Conservation (phyloP, 768 basidiomycete species). For the Hypsizygus marmoreus region DNA sequence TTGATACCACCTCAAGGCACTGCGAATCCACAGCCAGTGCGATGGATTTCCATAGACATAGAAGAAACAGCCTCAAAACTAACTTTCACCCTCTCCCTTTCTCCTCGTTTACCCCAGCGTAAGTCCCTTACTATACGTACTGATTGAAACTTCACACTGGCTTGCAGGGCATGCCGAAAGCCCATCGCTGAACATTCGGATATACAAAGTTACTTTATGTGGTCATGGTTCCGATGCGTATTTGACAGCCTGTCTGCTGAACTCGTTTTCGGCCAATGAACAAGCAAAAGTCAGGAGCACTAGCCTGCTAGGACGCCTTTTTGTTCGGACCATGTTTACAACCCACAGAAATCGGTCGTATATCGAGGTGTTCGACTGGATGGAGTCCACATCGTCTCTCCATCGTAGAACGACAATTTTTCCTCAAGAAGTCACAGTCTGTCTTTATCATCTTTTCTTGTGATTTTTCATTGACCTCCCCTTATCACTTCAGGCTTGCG, state of each 20-base stretch:
- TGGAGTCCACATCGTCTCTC: not conserved
- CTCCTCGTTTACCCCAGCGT: too few relatives aligned
- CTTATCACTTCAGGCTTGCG: conserved; percentile 8
- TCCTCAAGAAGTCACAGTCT: not conserved
- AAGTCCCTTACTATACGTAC: too few relatives aligned
- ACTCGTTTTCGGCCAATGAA: conserved; percentile 1
- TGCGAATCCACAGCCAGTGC: not conserved
- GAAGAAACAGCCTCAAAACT: not conserved
- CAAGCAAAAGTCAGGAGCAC: not conserved
- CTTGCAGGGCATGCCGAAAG: too few relatives aligned
- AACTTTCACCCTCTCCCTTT: not conserved
- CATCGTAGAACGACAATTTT: conserved; percentile 4
- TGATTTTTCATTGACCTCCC: not conserved
- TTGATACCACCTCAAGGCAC: conserved; percentile 1
- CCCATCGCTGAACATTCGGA: too few relatives aligned
- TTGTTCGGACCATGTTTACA: conserved; percentile 4
- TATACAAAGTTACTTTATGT: conserved; percentile 3
- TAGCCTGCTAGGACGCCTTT: conserved; percentile 1
- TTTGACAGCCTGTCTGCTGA: conserved; percentile 3
- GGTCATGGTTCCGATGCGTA: conserved; percentile 6
- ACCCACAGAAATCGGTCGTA: not conserved
- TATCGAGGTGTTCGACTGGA: conserved; percentile 10
- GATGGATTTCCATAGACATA: not conserved
- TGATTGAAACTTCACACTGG: not conserved
- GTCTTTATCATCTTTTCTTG: not conserved